Conservation (phyloP, 2,329 filamentous ascomycete species). For the Diaporthe citri region DNA sequence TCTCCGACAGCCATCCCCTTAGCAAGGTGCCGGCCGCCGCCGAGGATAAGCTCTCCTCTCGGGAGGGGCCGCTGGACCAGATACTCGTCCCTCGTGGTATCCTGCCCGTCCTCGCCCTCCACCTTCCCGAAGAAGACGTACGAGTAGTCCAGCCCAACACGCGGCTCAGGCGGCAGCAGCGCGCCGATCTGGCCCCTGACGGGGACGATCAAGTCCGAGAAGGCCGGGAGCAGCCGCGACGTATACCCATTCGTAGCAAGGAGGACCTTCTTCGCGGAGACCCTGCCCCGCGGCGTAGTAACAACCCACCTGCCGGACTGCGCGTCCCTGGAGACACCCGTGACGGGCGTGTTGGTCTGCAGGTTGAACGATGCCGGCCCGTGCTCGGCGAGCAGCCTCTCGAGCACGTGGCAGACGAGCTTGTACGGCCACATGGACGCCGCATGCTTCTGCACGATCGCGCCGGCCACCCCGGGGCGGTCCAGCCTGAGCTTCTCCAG, state of each 20-base stretch:
- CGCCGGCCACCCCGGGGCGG: conserved; percentile 67
- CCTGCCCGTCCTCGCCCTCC: conserved; percentile 41
- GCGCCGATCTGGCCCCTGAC: conserved; percentile 80
- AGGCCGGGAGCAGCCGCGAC: conserved; percentile 77
- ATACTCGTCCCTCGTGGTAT: conserved; percentile 74
- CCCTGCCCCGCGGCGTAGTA: conserved; percentile 76
- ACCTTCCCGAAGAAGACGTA: conserved; percentile 70
- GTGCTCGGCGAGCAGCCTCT: conserved; percentile 61
- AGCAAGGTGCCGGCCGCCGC: conserved; percentile 74
- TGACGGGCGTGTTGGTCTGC: conserved; percentile 79
- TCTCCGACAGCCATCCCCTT: conserved; percentile 57
- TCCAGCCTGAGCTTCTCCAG: conserved; percentile 66
- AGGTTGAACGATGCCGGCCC: conserved; percentile 71
- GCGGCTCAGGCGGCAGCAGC: conserved; percentile 67
- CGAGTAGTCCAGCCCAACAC: conserved; percentile 63
- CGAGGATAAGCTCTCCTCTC: conserved; percentile 74
- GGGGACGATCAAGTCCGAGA: conserved; percentile 80
- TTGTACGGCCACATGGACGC: conserved; percentile 88
- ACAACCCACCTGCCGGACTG: conserved; percentile 65
- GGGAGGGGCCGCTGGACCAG: conserved; percentile 76
- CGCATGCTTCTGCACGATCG: conserved; percentile 73
- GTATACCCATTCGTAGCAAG: conserved; percentile 90
- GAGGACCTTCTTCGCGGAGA: conserved; percentile 74
- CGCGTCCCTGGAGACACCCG: conserved; percentile 51
- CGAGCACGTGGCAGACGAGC: conserved; percentile 79